A percentile compares a stretch with the other conserved stretches of the same genome.
Evolutionary conservation across 345 rosid genomes (phyloP).

Genomic region (Acer campestre): DNA sequence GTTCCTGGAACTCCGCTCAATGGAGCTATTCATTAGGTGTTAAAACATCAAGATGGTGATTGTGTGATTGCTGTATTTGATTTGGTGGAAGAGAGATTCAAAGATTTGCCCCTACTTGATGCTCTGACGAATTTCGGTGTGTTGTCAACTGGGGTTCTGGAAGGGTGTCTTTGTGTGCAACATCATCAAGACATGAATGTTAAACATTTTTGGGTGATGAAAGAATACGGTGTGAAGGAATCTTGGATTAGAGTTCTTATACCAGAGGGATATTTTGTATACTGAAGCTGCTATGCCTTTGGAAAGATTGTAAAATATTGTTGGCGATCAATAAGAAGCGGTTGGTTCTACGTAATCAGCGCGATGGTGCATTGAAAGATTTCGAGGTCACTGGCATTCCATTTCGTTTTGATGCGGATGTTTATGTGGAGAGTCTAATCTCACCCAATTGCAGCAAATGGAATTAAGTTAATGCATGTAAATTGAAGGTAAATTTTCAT

Average conservation of each 20-base stretch:
- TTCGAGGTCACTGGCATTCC: neutral
- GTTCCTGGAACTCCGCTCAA: neutral
- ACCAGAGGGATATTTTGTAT: neutral
- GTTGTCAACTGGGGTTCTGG: neutral
- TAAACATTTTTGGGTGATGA: slow-evolving; percentile 9
- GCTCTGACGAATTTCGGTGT: neutral
- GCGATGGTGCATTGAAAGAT: neutral
- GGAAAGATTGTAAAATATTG: neutral
- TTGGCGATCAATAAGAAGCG: neutral
- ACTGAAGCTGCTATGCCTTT: neutral
- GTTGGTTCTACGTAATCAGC: neutral
- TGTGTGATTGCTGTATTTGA: neutral
- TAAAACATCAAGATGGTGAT: neutral
- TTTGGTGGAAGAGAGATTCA: neutral
- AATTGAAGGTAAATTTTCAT: neutral
- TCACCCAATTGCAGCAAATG: slow-evolving; percentile 3
- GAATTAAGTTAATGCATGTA: neutral
- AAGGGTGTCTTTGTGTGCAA: neutral
- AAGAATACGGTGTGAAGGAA: slow-evolving; percentile 4
- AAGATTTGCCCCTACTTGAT: slow-evolving; percentile 3
- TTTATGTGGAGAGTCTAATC: slow-evolving; percentile 11
- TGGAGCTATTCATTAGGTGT: slow-evolving; percentile 12
- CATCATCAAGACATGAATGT: neutral
- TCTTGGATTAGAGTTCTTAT: slow-evolving; percentile 5
- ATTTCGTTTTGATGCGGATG: neutral